These are phyloP conservation scores for Coleophoma cylindrospora DNA, from an alignment of 2,329 filamentous ascomycete species.

Conservation along the genomic window DNA sequence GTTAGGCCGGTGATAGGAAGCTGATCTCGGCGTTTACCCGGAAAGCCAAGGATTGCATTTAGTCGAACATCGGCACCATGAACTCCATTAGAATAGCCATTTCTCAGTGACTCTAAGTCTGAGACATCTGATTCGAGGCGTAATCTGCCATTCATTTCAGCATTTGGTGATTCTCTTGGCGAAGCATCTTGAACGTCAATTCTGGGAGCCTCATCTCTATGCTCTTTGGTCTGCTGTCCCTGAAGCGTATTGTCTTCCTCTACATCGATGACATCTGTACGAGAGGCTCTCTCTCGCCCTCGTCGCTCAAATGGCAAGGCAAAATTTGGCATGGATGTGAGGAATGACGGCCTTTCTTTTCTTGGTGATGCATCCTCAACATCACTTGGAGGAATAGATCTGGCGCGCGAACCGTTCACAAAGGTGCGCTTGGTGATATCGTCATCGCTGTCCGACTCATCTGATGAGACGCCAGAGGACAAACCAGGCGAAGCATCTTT, in stretches of 20 bases:
- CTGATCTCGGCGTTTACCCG: constrained; percentile 26
- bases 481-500: constrained; percentile 40
- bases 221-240: constrained; percentile 29
- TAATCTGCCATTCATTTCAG: constrained; percentile 1
- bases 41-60: constrained; percentile 27
- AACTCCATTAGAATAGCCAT: constrained; percentile 15
- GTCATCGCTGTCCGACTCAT: constrained; percentile 40
- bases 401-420: constrained; percentile 33
- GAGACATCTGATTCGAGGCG: constrained; percentile 20
- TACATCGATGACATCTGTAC: neutral
- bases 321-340: constrained; percentile 39
- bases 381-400: constrained; percentile 22
- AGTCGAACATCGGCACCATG: constrained; percentile 23
- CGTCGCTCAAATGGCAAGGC: constrained; percentile 39
- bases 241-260: constrained; percentile 32
- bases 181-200: constrained; percentile 40
- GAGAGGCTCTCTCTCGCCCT: constrained; percentile 20
- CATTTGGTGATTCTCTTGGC: constrained; percentile 21
- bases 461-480: constrained; percentile 38
- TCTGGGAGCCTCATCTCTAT: constrained; percentile 35
- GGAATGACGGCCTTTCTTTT: constrained; percentile 15
- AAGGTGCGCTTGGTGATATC: constrained; percentile 24
- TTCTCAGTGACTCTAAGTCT: constrained; percentile 17
- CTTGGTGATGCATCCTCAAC: constrained; percentile 6
- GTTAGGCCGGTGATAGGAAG: constrained; percentile 41